Conservation (phyloP, 805 yeast species). For the Lipomyces oligophaga region DNA sequence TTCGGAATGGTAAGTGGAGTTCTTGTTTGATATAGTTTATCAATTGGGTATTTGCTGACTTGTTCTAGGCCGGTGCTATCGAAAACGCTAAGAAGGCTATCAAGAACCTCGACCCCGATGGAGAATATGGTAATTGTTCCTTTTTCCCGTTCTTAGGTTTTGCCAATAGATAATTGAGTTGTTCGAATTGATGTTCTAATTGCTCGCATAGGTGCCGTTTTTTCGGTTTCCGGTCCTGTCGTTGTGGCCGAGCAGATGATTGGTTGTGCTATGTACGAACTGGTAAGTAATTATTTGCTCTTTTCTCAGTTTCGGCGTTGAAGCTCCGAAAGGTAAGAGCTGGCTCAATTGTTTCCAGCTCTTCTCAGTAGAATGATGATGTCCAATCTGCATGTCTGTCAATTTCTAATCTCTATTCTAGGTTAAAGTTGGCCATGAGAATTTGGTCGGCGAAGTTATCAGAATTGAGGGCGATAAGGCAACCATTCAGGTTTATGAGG, state of each 20-base stretch:
- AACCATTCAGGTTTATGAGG: slow-evolving; percentile 98
- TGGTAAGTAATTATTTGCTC: slow-evolving; percentile 44
- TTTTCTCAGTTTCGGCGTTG: not conserved
- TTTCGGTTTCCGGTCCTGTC: slow-evolving; percentile 97
- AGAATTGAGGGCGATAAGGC: slow-evolving; percentile 96
- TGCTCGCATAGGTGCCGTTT: slow-evolving; percentile 46
- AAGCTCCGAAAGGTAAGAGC: no score
- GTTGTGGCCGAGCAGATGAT: slow-evolving; percentile 97
- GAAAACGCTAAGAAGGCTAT: slow-evolving; percentile 96
- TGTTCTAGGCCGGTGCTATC: slow-evolving; percentile 80
- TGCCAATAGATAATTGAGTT: not conserved
- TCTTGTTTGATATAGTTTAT: not conserved
- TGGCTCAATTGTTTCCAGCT: no score
- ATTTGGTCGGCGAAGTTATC: slow-evolving; percentile 96
- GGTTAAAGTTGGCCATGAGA: slow-evolving; percentile 92
- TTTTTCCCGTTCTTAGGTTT: not conserved
- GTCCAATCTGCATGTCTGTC: not conserved
- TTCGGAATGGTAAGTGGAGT: slow-evolving; percentile 21
- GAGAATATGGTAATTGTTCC: slow-evolving; percentile 58
- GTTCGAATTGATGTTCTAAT: not conserved
- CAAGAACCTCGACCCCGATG: slow-evolving; percentile 78
- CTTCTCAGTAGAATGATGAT: not conserved
- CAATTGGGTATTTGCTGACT: slow-evolving; percentile 3
- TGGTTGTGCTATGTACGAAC: slow-evolving; percentile 99
- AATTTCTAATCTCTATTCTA: slow-evolving; percentile 1